phyloP scores from a whole-genome alignment of 371 early-diverging fungal species.

The Mortierella sp. region DNA sequence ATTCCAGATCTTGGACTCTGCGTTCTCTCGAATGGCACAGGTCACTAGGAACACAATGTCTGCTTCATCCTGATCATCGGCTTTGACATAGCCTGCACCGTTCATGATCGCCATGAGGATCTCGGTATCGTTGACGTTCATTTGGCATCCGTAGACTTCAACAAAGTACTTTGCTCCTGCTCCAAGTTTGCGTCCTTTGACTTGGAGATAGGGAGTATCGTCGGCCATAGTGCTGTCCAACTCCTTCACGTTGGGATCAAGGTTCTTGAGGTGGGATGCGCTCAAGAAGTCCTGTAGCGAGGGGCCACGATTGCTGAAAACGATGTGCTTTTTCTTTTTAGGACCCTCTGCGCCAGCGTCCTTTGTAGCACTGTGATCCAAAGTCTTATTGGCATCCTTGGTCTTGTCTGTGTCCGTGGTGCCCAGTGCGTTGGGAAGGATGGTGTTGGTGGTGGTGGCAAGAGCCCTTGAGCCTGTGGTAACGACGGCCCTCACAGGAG shows the following conservation, averaged over 20 bases:
- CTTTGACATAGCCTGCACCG: conserved; percentile 74
- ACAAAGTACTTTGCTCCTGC: conserved; percentile 66
- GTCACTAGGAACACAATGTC: conserved; percentile 82
- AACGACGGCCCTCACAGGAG: not conserved
- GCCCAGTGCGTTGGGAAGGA: conserved; percentile 2
- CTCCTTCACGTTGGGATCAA: conserved; percentile 22
- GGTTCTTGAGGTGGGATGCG: conserved; percentile 38
- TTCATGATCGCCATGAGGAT: conserved; percentile 81
- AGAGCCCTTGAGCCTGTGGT: conserved; percentile 6
- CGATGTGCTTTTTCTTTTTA: conserved; percentile 57
- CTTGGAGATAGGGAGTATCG: conserved; percentile 65
- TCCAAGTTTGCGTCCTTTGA: conserved; percentile 55
- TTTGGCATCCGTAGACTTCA: conserved; percentile 87
- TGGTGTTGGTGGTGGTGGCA: conserved; percentile 26
- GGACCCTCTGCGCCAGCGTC: not conserved
- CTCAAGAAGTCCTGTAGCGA: conserved; percentile 73
- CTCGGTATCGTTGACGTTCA: conserved; percentile 86
- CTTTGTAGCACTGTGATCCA: not conserved
- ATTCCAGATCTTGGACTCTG: conserved; percentile 81
- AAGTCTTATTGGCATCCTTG: not conserved
- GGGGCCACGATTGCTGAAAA: conserved; percentile 75
- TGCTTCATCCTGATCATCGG: conserved; percentile 64
- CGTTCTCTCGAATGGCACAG: conserved; percentile 84
- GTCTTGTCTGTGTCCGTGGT: not conserved
- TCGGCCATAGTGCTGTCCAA: conserved; percentile 49